Evolutionary conservation across 345 rosid genomes (phyloP).

Genomic region (Trapa bicornis): DNA sequence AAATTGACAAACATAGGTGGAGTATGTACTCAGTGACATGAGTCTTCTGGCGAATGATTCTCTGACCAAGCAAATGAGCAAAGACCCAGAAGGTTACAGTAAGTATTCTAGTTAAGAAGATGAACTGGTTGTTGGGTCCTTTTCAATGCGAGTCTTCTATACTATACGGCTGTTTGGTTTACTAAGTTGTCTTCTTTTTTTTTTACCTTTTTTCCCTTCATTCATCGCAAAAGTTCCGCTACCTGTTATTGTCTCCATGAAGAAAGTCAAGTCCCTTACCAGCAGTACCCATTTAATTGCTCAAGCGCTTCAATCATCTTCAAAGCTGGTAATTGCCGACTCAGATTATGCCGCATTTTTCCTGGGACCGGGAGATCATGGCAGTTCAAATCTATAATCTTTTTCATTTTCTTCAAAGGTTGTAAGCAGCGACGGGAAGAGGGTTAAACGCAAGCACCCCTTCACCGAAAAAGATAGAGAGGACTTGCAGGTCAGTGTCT

Average conservation of each 20-base stretch:
- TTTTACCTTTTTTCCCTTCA: background rate
- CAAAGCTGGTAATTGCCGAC: conserved; percentile 53
- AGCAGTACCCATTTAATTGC: conserved; percentile 49
- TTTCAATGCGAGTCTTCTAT: background rate
- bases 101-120: conserved; percentile 14
- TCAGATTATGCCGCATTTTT: background rate
- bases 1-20: conserved; percentile 35
- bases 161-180: background rate
- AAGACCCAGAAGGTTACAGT: conserved; percentile 93
- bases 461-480: conserved; percentile 78
- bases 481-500: conserved; percentile 48
- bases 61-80: conserved; percentile 59
- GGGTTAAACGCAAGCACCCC: conserved; percentile 54
- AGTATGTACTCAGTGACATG: conserved; percentile 85
- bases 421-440: conserved; percentile 66
- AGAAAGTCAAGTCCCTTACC: conserved; percentile 70
- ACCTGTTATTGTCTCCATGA: conserved; percentile 63
- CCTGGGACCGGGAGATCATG: background rate
- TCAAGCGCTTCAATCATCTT: conserved; percentile 61
- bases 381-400: background rate
- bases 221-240: conserved; percentile 38
- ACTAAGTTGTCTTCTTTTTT: background rate
- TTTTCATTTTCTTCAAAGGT: conserved; percentile 25
- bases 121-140: background rate
- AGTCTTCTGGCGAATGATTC: conserved; percentile 85